Base-by-base conservation (phyloP, 768 basidiomycete species). In the Termitomyces sp. region DNA sequence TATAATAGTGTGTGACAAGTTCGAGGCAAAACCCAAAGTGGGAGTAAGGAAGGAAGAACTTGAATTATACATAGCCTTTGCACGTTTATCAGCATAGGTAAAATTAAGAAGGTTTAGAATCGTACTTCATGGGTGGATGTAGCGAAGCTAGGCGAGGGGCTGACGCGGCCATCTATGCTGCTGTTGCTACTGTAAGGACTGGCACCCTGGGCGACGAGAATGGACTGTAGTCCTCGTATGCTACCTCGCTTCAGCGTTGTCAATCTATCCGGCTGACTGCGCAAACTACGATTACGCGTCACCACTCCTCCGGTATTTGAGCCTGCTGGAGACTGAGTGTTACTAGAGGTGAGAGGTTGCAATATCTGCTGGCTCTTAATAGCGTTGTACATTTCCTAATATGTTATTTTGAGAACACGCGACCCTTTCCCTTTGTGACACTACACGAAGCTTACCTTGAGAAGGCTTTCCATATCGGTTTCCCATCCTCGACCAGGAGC, bases 1-100 rank as follows among this genome's bases (percentile, higher is more conserved):
- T 68, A 99, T 99, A 71, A 98, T 98, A 4, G 95, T 94, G 70
- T 97, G 91, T 2, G 94, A 93, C 37, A 99, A 81, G 67, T 96
- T 98, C 55, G 92, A 94, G 4, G 95, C 97, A 70, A 99, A 98
- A 4, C 97, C 97, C n/a, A 98, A 81, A 0, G 94, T 86, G 0
- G 94, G 91, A 2, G 89, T 83, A 54, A 92, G 81, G 75, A 91
- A 90, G 12, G 86, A 83, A 11, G 85, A 81, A 69, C 84, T 83
- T 31, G 87, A 86, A 57, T 79, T 84, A 63, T 89, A 84, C 66
- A 84, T 62, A 29, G 79, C 85, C 85, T 88, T 63, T 8, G 43
- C 4, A 36, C 12, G 8, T 37, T 46, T 32, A 43, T 65, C 43
- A 63, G 37, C 31, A 38, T 0, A 31, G 10, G 3, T 7, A 54